Evolutionary conservation across 2,329 filamentous ascomycete genomes (phyloP).

Genomic region (Sclerotinia borealis): DNA sequence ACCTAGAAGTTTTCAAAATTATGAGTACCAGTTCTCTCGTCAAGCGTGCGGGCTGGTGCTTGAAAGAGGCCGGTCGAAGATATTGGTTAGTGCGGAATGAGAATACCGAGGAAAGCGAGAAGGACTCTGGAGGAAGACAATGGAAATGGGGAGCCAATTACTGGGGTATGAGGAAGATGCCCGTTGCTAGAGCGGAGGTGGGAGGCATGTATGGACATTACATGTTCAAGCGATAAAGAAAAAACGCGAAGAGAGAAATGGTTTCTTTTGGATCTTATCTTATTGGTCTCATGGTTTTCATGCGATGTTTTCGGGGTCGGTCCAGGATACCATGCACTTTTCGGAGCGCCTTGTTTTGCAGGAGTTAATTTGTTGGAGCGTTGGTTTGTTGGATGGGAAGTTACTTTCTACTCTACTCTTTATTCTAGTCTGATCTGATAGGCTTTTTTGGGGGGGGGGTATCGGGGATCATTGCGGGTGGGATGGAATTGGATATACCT

Average conservation of each 20-base stretch:
- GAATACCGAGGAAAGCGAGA: constrained; percentile 17
- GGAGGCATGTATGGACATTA: constrained; percentile 54
- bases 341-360: not conserved
- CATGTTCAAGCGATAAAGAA: constrained; percentile 45
- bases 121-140: constrained; percentile 52
- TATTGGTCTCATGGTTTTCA: not conserved
- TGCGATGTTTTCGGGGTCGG: not conserved
- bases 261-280: not conserved
- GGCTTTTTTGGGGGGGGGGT: too few relatives aligned
- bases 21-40: constrained; percentile 44
- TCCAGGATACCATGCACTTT: not conserved
- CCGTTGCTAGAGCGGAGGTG: constrained; percentile 48
- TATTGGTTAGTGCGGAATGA: constrained; percentile 57
- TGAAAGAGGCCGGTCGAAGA: constrained; percentile 59
- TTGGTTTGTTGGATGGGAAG: not conserved
- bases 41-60: constrained; percentile 54
- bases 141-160: constrained; percentile 84
- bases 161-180: constrained; percentile 74
- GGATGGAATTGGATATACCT: not conserved
- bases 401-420: constrained; percentile 1
- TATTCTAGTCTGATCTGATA: not conserved
- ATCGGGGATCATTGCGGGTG: not conserved
- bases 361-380: not conserved
- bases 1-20: constrained; percentile 62
- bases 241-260: not conserved